A percentile compares a stretch with the other conserved stretches of the same genome.
These are phyloP conservation scores for Candida sanyaensis DNA, from an alignment of 1,139 yeast genomes.

Conservation along the genomic window DNA sequence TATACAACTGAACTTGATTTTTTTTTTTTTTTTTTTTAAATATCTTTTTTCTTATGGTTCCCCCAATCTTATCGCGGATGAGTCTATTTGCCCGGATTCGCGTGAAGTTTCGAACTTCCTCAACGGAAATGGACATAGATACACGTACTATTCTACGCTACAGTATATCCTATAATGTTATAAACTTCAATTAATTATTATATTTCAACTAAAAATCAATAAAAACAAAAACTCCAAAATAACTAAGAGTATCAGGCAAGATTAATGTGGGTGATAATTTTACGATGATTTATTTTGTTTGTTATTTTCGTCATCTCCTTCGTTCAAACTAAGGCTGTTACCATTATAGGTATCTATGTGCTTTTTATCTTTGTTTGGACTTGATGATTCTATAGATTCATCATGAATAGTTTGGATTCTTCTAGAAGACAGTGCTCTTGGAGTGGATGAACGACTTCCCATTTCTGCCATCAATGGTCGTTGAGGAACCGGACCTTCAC, in stretches of 20 bases:
- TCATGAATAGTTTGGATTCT: conserved; percentile 25
- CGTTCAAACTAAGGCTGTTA: conserved; percentile 19
- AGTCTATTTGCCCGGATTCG: background rate
- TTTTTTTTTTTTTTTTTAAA: background rate
- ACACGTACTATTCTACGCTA: too few species aligned
- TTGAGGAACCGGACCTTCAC: conserved; percentile 9
- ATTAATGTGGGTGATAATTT: background rate
- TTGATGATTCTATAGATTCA: conserved; percentile 4
- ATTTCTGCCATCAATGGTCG: conserved; percentile 8
- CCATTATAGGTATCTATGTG: conserved; percentile 23
- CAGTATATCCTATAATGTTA: too few species aligned
- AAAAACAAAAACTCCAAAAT: too few species aligned
- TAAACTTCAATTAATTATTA: too few species aligned
- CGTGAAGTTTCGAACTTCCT: background rate
- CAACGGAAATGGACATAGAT: too few species aligned
- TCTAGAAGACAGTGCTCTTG: conserved; percentile 20
- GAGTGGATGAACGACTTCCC: conserved; percentile 20
- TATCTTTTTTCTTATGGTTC: too few species aligned
- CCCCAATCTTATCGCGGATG: too few species aligned
- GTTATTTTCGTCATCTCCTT: conserved; percentile 17
- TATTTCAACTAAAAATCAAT: too few species aligned
- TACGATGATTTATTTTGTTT: background rate
- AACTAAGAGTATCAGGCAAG: background rate
- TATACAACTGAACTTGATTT: too few species aligned
- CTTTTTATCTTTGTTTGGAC: conserved; percentile 8